Evolutionary conservation across 192 early-diverging fungal species (phyloP), one percentile per base, ranked within the genome.

Genomic region (Backusella tuberculispora): DNA sequence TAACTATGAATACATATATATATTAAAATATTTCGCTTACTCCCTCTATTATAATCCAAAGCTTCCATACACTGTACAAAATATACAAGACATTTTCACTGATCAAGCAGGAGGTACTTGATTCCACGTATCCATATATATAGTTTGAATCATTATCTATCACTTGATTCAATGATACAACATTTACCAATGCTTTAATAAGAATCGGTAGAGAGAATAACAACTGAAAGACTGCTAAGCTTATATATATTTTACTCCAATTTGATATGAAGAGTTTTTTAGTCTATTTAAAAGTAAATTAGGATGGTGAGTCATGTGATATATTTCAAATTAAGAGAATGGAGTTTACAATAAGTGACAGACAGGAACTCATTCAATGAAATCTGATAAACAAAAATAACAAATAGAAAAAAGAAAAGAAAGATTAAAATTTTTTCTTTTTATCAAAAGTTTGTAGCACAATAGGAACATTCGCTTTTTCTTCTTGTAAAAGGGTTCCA

Each of bases 181-280:
- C 26, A 3, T 69, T 69, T 19, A 69, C 24, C 14, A 69, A 47
- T 15, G 44, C 42, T 45, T 47, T 69, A 26, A 69, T 43, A 4
- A 69, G 44, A 17, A 69, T 47, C 0, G 68, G 45, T 24, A 69
- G 17, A 47, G 42, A 45, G 9, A 69, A 45, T 47, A 69, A 24
- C 26, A 42, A 45, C 24, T 45, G 45, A 34, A 69, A 21, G 13
- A 34, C 13, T 15, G 24, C 29, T 13, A 69, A 46, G 10, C 10
- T 24, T 26, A 69, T 29, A 34, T 69, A 69, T 24, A 34, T 34
- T 69, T 34, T 45, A 34, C 43, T 47, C 68, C 68, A 69, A 45
- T 46, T 69, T 45, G 45, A 69, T 69, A 45, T 69, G 14, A 45
- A 69, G 43, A 69, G 24, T 43, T 44, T 43, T 69, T 45, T 69